Percentiles rank a stretch among this genome's conserved stretches.
Evolutionary conservation across 1,284 basidiomycete species (phyloP).

Genomic region (Microbotryum violaceum): DNA sequence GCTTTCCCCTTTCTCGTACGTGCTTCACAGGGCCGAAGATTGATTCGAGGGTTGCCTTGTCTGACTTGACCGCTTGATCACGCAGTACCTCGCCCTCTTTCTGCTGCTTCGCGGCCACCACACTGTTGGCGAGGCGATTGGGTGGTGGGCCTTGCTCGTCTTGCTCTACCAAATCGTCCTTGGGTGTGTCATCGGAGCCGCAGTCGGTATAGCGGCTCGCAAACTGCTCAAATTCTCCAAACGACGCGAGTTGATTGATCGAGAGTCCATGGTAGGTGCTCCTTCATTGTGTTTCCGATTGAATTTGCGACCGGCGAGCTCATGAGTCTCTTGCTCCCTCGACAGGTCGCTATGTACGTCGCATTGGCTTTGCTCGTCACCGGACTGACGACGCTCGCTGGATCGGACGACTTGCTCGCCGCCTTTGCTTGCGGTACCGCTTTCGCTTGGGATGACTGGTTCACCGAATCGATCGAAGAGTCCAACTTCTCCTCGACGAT

Average conservation of each 20-base stretch:
- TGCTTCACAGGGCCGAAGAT: not conserved
- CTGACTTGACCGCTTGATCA: too few relatives aligned
- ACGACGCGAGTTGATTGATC: slow-evolving; percentile 78
- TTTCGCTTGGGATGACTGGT: slow-evolving; percentile 84
- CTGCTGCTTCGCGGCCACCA: slow-evolving; percentile 63
- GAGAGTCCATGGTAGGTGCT: slow-evolving; percentile 65
- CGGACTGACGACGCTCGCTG: slow-evolving; percentile 73
- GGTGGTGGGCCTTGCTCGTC: slow-evolving; percentile 69
- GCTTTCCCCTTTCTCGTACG: slow-evolving; percentile 81
- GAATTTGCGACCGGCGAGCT: not conserved
- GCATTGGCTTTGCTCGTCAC: slow-evolving; percentile 67
- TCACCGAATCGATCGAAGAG: slow-evolving; percentile 93
- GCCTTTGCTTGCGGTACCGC: slow-evolving; percentile 92
- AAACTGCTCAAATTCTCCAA: slow-evolving; percentile 95
- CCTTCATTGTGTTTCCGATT: not conserved
- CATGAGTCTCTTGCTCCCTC: not conserved
- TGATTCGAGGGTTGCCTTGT: not conserved
- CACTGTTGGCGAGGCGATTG: slow-evolving; percentile 52
- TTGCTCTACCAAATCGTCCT: slow-evolving; percentile 69
- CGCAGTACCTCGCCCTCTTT: slow-evolving; percentile 76
- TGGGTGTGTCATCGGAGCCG: slow-evolving; percentile 67
- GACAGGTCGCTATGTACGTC: slow-evolving; percentile 66
- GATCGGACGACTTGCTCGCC: slow-evolving; percentile 88
- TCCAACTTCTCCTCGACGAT: slow-evolving; percentile 93
- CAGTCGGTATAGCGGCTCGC: slow-evolving; percentile 74